Conservation (phyloP, 2,329 filamentous ascomycete genomes). For the Thelonectria rubi region DNA sequence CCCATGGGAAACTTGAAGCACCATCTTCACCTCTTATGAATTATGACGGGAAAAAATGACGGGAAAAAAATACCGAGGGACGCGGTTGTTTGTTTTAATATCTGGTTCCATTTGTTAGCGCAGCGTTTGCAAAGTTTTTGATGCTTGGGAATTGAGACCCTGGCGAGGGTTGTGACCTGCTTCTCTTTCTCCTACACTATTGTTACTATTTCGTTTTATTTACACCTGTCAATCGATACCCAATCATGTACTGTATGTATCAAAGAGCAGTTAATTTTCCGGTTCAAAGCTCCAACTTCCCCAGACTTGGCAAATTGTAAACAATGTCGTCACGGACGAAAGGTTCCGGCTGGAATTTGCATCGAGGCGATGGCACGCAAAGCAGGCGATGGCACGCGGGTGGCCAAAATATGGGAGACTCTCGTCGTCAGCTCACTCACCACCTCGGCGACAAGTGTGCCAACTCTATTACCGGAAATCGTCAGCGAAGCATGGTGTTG, state of each 20-base stretch:
- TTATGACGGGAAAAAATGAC: slow-evolving; percentile 15
- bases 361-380: no score
- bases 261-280: neutral
- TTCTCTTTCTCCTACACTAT: neutral
- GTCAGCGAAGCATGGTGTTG: neutral
- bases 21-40: slow-evolving; percentile 3
- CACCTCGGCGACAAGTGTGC: neutral
- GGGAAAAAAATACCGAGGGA: slow-evolving; percentile 3
- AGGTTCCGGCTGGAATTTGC: neutral
- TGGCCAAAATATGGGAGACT: no score
- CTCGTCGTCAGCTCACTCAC: no score
- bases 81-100: slow-evolving; percentile 11
- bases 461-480: slow-evolving; percentile 2
- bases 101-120: slow-evolving; percentile 17
- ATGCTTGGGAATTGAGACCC: neutral
- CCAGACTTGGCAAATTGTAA: neutral
- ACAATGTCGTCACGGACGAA: neutral
- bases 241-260: slow-evolving; percentile 12
- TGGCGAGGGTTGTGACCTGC: neutral
- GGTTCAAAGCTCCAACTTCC: neutral
- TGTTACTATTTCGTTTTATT: neutral
- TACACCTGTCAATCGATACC: slow-evolving; percentile 17
- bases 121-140: slow-evolving; percentile 6
- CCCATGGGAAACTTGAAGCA: slow-evolving; percentile 43
- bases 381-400: no score